Evolutionary conservation across 2,329 filamentous ascomycete species (phyloP).

Genomic region (Huntiella omanensis): DNA sequence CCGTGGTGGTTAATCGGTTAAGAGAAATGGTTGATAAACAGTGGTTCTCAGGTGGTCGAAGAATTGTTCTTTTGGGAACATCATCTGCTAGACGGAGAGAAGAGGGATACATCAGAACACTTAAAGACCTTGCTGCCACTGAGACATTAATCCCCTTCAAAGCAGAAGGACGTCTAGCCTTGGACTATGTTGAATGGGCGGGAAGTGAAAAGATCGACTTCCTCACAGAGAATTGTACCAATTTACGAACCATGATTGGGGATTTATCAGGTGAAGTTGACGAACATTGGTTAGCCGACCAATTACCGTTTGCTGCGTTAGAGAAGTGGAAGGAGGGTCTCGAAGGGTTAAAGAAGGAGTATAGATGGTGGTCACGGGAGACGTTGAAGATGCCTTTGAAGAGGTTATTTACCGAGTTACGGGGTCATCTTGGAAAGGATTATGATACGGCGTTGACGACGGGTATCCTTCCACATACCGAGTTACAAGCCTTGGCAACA

Average conservation of each 20-base stretch:
- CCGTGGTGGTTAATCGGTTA: conserved; percentile 49
- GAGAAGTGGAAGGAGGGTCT: conserved; percentile 3
- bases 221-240: conserved; percentile 9
- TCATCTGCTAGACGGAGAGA: conserved; percentile 36
- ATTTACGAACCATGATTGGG: conserved; percentile 6
- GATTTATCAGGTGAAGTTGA: conserved; percentile 11
- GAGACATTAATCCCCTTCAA: conserved; percentile 21
- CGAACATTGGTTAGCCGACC: conserved; percentile 16
- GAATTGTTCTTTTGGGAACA: conserved; percentile 64
- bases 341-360: neutral
- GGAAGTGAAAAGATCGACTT: conserved; percentile 11
- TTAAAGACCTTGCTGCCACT: conserved; percentile 21
- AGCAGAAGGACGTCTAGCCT: conserved; percentile 12
- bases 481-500: conserved; percentile 8
- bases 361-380: conserved; percentile 10
- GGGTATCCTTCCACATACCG: conserved; percentile 14
- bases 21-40: conserved; percentile 52
- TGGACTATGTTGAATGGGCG: conserved; percentile 10
- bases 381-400: conserved; percentile 10
- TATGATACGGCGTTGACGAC: conserved; percentile 15
- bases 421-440: conserved; percentile 8
- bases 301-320: conserved; percentile 10
- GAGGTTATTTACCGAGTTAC: conserved; percentile 8
- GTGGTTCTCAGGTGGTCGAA: conserved; percentile 46
- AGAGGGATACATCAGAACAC: conserved; percentile 23